phyloP scores from a whole-genome alignment of 2,329 filamentous ascomycete species.

The Xylaria sp. region DNA sequence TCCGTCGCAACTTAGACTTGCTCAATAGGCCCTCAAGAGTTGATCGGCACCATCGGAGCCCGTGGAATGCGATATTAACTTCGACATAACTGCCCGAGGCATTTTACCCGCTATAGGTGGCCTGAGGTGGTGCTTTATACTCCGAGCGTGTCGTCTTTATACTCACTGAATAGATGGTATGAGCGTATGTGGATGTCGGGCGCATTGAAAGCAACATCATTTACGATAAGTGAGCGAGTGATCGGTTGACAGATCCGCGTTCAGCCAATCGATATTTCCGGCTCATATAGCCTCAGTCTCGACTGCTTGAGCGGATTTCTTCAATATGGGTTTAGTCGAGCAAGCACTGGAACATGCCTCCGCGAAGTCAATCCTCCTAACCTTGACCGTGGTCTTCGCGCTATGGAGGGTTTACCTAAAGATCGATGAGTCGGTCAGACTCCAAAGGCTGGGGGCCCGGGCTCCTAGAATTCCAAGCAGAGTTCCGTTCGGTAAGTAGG shows the following conservation, averaged over 20 bases:
- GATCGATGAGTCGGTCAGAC: conserved; percentile 56
- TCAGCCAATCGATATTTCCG: not conserved
- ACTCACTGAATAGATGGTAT: not conserved
- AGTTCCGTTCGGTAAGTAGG: conserved; percentile 58
- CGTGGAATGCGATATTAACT: not conserved
- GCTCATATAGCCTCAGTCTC: no score
- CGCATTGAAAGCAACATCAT: not conserved
- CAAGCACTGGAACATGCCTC: conserved; percentile 57
- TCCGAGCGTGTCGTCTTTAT: not conserved
- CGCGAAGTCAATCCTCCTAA: conserved; percentile 52
- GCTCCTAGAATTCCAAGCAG: conserved; percentile 52
- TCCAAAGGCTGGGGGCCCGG: conserved; percentile 57
- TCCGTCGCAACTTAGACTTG: not conserved
- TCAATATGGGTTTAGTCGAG: conserved; percentile 63
- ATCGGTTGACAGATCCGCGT: not conserved
- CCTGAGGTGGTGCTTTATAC: not conserved
- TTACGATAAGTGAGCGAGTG: conserved; percentile 2
- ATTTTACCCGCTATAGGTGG: not conserved
- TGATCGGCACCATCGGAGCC: not conserved
- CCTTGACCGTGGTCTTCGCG: conserved; percentile 52
- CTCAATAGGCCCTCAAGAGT: not conserved
- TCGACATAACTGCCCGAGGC: not conserved
- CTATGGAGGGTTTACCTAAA: conserved; percentile 53
- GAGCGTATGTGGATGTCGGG: not conserved
- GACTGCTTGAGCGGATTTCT: not conserved